phyloP scores from a whole-genome alignment of 164 flowering plant species.

The Nymphaea colorata region DNA sequence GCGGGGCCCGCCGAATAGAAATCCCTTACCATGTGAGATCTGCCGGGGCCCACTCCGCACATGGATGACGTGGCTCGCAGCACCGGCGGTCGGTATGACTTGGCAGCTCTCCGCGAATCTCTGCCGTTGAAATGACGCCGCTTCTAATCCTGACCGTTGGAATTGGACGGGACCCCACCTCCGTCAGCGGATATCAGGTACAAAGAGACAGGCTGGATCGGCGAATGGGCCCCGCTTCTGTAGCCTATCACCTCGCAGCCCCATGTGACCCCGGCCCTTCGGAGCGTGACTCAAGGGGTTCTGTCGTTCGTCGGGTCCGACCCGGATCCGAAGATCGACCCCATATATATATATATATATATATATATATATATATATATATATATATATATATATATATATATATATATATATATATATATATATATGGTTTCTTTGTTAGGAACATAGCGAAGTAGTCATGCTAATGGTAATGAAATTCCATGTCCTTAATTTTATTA shows the following conservation, averaged over 20 bases:
- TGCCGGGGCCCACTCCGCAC: background rate
- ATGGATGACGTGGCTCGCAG: background rate
- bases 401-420: too few relatives aligned
- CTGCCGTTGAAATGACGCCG: background rate
- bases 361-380: too few relatives aligned
- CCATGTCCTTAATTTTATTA: too few relatives aligned
- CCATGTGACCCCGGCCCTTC: background rate
- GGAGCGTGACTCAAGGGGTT: background rate
- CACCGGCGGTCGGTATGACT: background rate
- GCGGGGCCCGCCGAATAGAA: background rate
- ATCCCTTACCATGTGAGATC: background rate
- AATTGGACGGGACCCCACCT: background rate
- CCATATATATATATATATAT: too few relatives aligned
- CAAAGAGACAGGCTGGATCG: background rate
- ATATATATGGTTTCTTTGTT: too few relatives aligned
- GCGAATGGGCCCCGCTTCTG: background rate
- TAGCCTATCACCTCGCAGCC: background rate
- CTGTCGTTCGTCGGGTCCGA: background rate
- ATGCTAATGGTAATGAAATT: too few relatives aligned
- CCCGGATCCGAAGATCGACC: background rate
- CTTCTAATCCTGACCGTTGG: background rate
- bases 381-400: too few relatives aligned
- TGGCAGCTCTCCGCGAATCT: background rate
- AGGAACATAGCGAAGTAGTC: too few relatives aligned
- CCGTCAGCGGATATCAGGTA: background rate